A percentile compares a stretch with the other conserved stretches of the same genome.
phyloP scores from a whole-genome alignment of 2,329 filamentous ascomycete species.

The Phaeosphaeria sp. region DNA sequence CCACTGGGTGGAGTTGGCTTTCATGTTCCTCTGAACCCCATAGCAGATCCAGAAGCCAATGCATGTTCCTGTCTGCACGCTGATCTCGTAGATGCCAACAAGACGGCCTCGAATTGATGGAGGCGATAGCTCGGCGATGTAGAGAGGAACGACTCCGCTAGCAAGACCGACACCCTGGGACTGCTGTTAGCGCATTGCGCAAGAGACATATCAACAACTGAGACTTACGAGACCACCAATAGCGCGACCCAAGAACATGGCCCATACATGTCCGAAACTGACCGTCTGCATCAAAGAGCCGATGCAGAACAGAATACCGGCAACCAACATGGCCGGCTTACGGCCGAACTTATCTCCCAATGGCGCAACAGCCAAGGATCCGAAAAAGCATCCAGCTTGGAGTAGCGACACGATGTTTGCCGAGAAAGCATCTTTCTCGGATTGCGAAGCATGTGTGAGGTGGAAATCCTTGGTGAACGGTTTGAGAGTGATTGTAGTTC shows the following conservation, averaged over 20 bases:
- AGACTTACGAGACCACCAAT: slow-evolving; percentile 63
- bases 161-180: slow-evolving; percentile 55
- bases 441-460: slow-evolving; percentile 58
- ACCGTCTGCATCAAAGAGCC: neutral
- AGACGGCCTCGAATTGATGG: slow-evolving; percentile 65
- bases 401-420: slow-evolving; percentile 78
- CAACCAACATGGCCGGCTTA: slow-evolving; percentile 62
- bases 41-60: slow-evolving; percentile 51
- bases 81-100: slow-evolving; percentile 57
- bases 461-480: slow-evolving; percentile 72
- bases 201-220: slow-evolving; percentile 57
- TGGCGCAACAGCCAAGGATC: slow-evolving; percentile 70
- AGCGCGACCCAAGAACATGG: slow-evolving; percentile 71
- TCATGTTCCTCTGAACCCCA: slow-evolving; percentile 52
- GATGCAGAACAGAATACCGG: neutral
- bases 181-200: slow-evolving; percentile 58
- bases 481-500: slow-evolving; percentile 70
- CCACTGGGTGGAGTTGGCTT: slow-evolving; percentile 52
- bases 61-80: slow-evolving; percentile 55
- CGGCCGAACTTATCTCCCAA: slow-evolving; percentile 70
- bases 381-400: slow-evolving; percentile 81
- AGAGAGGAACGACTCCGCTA: slow-evolving; percentile 62
- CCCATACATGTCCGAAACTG: slow-evolving; percentile 51
- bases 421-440: slow-evolving; percentile 62
- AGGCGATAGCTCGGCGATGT: slow-evolving; percentile 55